Base-by-base conservation (phyloP, 2,329 filamentous ascomycete genomes). In the Ophiostoma perfectum region DNA sequence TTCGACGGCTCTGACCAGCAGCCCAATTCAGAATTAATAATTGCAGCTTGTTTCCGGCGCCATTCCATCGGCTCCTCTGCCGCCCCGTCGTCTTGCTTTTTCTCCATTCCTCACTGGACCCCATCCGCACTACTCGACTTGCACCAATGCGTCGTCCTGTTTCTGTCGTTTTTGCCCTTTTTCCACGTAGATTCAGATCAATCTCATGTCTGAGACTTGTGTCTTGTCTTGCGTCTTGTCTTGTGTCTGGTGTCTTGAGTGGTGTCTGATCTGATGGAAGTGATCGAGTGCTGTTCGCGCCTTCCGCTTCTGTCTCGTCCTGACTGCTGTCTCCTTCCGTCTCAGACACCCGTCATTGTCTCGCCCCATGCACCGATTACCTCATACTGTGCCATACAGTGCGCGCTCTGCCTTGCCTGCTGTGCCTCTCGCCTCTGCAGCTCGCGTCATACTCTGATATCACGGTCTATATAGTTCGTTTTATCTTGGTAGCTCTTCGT, bases 331-430 rank as follows among this genome's bases (percentile, higher is more conserved):
- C 55, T 36, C 27, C 55, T 60, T 38, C 27, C 55, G 12, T 27
- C 27, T 27, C 27, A 27, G 27, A 27, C 27, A 27, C 27, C 55
- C 27, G 55, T 3, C 55, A 18, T 60, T 4, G 14, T 27, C 49
- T 52, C 5, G 52, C 27, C 11, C 52, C 49, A 55, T 55, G 36
- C 55, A 60, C 27, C 27, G 27, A 27, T 60, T 60, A 60, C 55
- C 55, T 60, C 55, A 60, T 38, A 60, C 55, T 38, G 55, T 60
- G 55, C 55, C 55, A 60, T 36, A 60, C 55, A 60, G 55, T 60
- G 55, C 55, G 12, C 49, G 5, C 27, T 60, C 11, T 58, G 52
- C 52, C 55, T 36, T 60, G 27, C 27, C 55, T 60, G 49, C 47
- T 52, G 8, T 55, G 9, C 49, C 5, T 27, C n/a, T 55, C 4